Conservation (phyloP, 1,284 basidiomycete genomes). For the Malassezia equina region DNA sequence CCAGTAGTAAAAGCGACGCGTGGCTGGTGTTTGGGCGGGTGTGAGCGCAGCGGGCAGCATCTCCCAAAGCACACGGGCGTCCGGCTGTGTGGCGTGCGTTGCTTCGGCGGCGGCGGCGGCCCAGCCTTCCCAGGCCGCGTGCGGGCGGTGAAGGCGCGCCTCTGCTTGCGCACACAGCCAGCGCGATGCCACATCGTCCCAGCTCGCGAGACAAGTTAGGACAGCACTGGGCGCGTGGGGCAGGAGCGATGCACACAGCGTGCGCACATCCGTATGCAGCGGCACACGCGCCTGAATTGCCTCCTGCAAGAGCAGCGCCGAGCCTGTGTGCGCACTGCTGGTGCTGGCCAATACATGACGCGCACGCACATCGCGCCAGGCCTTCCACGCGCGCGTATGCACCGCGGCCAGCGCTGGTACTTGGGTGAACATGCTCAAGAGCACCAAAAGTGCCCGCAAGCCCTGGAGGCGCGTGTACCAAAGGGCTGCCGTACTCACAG, state of each 20-base stretch:
- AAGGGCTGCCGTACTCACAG: neutral
- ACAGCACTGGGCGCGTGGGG: neutral
- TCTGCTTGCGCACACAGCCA: slow-evolving; percentile 10
- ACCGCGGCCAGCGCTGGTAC: neutral
- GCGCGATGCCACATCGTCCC: neutral
- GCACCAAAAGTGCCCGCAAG: neutral
- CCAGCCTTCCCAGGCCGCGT: neutral
- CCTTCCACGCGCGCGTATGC: neutral
- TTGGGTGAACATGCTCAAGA: neutral
- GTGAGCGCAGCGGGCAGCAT: neutral
- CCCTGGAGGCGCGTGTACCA: neutral
- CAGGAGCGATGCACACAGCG: neutral
- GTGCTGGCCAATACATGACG: neutral
- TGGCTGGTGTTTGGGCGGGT: neutral
- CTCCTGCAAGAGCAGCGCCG: neutral
- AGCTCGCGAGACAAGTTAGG: neutral
- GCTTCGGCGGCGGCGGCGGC: neutral
- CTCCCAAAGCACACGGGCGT: neutral
- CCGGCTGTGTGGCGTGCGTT: neutral
- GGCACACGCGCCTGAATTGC: neutral
- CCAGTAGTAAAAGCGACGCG: slow-evolving; percentile 16
- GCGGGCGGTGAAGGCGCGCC: neutral
- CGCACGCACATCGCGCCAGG: neutral
- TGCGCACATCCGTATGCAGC: neutral
- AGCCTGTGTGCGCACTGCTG: neutral